Evolutionary conservation across 1,284 basidiomycete genomes (phyloP).

Genomic region (Irpex rosettiformis): DNA sequence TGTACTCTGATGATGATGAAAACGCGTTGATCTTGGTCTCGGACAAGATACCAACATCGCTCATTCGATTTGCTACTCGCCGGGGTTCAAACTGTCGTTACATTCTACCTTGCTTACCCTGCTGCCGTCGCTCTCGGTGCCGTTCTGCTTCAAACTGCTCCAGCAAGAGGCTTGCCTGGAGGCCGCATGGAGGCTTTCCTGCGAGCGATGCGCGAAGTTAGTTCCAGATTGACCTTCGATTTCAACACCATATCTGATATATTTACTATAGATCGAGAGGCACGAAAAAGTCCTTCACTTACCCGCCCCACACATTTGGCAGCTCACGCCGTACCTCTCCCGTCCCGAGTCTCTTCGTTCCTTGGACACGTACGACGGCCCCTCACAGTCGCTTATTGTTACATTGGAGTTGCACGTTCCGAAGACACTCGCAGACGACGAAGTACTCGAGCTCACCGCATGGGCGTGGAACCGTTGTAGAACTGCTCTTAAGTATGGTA

Average conservation of each 20-base stretch:
- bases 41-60: slow-evolving; percentile 54
- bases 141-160: slow-evolving; percentile 85
- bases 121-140: slow-evolving; percentile 78
- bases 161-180: slow-evolving; percentile 51
- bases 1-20: slow-evolving; percentile 3
- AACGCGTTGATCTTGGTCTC: slow-evolving; percentile 12
- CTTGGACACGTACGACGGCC: slow-evolving; percentile 14
- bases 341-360: slow-evolving; percentile 22
- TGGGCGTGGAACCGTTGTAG: slow-evolving; percentile 71
- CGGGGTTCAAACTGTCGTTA: slow-evolving; percentile 67
- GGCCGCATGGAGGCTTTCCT: slow-evolving; percentile 78
- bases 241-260: not conserved
- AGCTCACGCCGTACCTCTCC: slow-evolving; percentile 54
- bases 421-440: slow-evolving; percentile 65
- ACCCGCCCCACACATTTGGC: slow-evolving; percentile 84
- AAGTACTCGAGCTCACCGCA: slow-evolving; percentile 66
- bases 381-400: slow-evolving; percentile 61
- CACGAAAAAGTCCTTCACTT: slow-evolving; percentile 78
- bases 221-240: slow-evolving; percentile 17
- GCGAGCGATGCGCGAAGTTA: slow-evolving; percentile 75
- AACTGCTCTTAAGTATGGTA: slow-evolving; percentile 31
- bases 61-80: slow-evolving; percentile 76
- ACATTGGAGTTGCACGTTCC: slow-evolving; percentile 79
- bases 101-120: slow-evolving; percentile 78
- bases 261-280: slow-evolving; percentile 56